Percentiles rank a stretch among this genome's conserved stretches.
phyloP scores from a whole-genome alignment of 768 basidiomycete genomes.

The Tulasnella sp. region DNA sequence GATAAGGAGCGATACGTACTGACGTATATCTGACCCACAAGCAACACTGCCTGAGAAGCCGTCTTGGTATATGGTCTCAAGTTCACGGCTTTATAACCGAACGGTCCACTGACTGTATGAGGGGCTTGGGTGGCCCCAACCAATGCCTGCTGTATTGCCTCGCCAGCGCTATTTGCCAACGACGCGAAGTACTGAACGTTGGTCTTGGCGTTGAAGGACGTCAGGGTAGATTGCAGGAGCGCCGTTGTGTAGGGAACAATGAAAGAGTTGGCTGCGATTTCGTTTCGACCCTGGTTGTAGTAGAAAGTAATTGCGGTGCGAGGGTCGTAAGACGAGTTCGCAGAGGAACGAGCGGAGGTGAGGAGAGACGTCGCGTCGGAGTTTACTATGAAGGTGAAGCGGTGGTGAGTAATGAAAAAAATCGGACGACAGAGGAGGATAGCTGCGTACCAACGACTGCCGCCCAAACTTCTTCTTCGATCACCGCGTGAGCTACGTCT shows the following conservation, averaged over 20 bases:
- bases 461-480: slow-evolving; percentile 38
- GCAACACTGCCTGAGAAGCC: slow-evolving; percentile 31
- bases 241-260: slow-evolving; percentile 33
- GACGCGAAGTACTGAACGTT: slow-evolving; percentile 18
- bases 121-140: slow-evolving; percentile 30
- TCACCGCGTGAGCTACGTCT: slow-evolving; percentile 30
- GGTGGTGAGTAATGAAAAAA: background rate
- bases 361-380: slow-evolving; percentile 33
- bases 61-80: slow-evolving; percentile 28
- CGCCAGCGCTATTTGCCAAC: slow-evolving; percentile 7
- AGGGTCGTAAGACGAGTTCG: slow-evolving; percentile 35
- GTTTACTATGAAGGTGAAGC: slow-evolving; percentile 27
- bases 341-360: slow-evolving; percentile 32
- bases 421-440: background rate
- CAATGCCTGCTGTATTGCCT: slow-evolving; percentile 36
- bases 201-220: slow-evolving; percentile 6
- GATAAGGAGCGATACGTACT: slow-evolving; percentile 26
- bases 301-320: slow-evolving; percentile 32
- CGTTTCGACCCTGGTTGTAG: slow-evolving; percentile 39
- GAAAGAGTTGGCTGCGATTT: slow-evolving; percentile 36
- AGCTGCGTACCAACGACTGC: slow-evolving; percentile 35
- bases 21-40: slow-evolving; percentile 29
- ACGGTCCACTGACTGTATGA: slow-evolving; percentile 26
- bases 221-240: slow-evolving; percentile 25
- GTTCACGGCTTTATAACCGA: slow-evolving; percentile 28